phyloP scores from a whole-genome alignment of 768 basidiomycete genomes.

The Hydnomerulius pinastri region DNA sequence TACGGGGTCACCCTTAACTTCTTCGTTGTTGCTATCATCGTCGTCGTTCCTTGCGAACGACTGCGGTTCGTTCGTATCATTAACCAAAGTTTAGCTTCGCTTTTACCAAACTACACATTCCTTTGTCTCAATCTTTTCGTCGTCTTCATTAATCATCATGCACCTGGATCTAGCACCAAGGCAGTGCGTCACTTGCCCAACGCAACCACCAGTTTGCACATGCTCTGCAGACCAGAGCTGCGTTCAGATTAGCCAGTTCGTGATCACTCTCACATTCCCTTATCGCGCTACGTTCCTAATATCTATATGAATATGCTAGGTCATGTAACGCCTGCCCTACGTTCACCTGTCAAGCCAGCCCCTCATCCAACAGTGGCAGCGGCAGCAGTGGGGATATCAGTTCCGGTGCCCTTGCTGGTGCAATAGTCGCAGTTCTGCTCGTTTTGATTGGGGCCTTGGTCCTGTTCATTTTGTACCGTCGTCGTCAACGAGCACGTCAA shows the following conservation, averaged over 20 bases:
- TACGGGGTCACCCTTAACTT: constrained; percentile 8
- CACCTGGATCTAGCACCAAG: constrained; percentile 39
- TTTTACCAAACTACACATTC: constrained; percentile 33
- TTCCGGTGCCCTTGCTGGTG: constrained; percentile 74
- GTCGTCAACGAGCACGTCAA: constrained; percentile 47
- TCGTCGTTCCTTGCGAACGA: constrained; percentile 19
- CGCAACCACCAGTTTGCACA: constrained; percentile 49
- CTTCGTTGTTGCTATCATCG: background rate
- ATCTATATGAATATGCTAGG: constrained; percentile 38
- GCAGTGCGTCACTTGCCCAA: constrained; percentile 54
- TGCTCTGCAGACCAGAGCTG: constrained; percentile 61
- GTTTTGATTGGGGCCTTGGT: constrained; percentile 55
- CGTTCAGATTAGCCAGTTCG: constrained; percentile 60
- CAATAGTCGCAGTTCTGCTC: constrained; percentile 62
- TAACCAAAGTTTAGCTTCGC: constrained; percentile 14
- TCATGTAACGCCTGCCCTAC: constrained; percentile 56
- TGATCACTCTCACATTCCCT: constrained; percentile 10
- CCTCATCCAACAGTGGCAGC: constrained; percentile 9
- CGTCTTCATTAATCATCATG: constrained; percentile 33
- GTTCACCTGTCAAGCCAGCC: constrained; percentile 50
- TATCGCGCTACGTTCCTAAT: background rate
- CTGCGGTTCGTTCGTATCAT: constrained; percentile 24
- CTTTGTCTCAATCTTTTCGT: constrained; percentile 29
- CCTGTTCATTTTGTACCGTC: constrained; percentile 66
- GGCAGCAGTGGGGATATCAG: constrained; percentile 49